Conservation (phyloP, 2,329 filamentous ascomycete species). For the Colletotrichum zoysiae region DNA sequence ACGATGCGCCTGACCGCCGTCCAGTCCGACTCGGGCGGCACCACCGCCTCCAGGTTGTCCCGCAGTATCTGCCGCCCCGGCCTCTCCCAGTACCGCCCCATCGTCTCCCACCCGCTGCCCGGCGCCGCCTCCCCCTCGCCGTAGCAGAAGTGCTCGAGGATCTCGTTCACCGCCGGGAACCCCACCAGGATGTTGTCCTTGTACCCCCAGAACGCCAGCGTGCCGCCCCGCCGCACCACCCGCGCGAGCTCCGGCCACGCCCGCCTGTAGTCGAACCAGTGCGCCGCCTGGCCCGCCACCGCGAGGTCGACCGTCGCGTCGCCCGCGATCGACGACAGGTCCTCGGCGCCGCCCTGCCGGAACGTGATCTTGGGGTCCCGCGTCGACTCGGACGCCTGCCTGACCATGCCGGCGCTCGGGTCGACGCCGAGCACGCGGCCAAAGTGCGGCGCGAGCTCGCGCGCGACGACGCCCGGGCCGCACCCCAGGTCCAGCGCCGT, state of each 20-base stretch:
- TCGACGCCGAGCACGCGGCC: conserved; percentile 65
- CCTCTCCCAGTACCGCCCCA: conserved; percentile 73
- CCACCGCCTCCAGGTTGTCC: conserved; percentile 62
- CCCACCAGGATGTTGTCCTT: conserved; percentile 72
- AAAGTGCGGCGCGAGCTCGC: conserved; percentile 67
- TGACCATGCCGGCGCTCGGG: conserved; percentile 69
- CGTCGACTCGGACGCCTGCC: conserved; percentile 60
- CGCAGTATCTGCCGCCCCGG: conserved; percentile 69
- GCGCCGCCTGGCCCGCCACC: conserved; percentile 68
- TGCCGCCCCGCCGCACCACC: conserved; percentile 66
- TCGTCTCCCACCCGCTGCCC: conserved; percentile 59
- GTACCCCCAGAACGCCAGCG: conserved; percentile 76
- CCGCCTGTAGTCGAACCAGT: conserved; percentile 73
- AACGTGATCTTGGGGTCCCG: conserved; percentile 61
- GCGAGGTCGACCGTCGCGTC: conserved; percentile 65
- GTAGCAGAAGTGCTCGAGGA: conserved; percentile 70
- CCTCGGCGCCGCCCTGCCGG: conserved; percentile 64
- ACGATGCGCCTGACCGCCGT: conserved; percentile 64
- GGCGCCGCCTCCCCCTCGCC: conserved; percentile 58
- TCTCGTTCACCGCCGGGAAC: conserved; percentile 61
- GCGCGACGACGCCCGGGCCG: conserved; percentile 70
- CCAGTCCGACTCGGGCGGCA: conserved; percentile 66
- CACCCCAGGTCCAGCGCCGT: conserved; percentile 71
- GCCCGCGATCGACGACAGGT: conserved; percentile 60
- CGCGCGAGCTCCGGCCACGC: conserved; percentile 68